Evolutionary conservation across 192 early-diverging fungal genomes (phyloP), one percentile per base, ranked within the genome.

Genomic region (Paraglomus brasilianum): DNA sequence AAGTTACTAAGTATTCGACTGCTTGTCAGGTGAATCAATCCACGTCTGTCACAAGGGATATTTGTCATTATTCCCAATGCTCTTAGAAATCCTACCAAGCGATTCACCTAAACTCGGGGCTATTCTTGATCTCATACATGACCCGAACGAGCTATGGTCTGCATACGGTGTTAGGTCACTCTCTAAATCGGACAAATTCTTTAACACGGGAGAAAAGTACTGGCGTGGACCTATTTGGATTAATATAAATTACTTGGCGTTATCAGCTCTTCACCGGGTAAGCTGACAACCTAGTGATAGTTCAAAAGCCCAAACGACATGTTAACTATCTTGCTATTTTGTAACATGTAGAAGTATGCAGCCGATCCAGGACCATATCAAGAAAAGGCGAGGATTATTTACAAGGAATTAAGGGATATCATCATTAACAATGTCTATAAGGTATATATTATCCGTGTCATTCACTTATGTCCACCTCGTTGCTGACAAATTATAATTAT

Each of bases 161-260:
- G 56, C 53, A 38, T 69, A 69, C 39, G 91, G 91, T 38, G 66
- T 91, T 21, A 84, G 88, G 17, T 91, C 89, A 42, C 59, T 92
- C 46, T 89, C 89, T 0, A 80, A 74, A 22, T 74, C 73, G 19
- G 85, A 90, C 71, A 68, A 74, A 30, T 87, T 77, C 48, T 95
- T 85, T 71, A 87, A 87, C 3, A 88, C 87, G 4, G 92, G 86
- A 64, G 96, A 98, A 76, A 91, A 94, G 74, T 98, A 98, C 76
- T 98, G 94, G 96, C 83, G 90, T 60, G 96, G 94, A 2, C 91
- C 93, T 1, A 86, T 95, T 39, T 98, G 96, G 96, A 85, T 95
- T 61, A 95, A 95, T 66, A 79, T 93, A 59, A 94, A 96, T 75
- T 98, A 96, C 72, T 75, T 98, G 19, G 82, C 86, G 1, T 71